Evolutionary conservation across 192 early-diverging fungal genomes (phyloP).

Genomic region (Spinellus fusiger): DNA sequence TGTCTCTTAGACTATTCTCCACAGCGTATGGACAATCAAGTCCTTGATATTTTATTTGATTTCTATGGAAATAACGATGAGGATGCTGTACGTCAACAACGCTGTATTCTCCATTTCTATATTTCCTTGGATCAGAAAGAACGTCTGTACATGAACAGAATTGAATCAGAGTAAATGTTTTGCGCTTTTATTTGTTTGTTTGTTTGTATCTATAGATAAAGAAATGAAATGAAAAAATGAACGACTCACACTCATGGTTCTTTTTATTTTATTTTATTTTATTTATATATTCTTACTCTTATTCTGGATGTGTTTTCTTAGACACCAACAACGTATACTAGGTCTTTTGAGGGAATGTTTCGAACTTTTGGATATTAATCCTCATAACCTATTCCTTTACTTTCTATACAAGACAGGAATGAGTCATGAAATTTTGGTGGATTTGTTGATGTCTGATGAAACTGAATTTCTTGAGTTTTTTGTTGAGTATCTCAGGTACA

Average conservation of each 20-base stretch:
- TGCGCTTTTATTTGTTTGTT: no score
- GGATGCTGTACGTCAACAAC: slow-evolving; percentile 10
- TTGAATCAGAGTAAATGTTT: no score
- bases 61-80: slow-evolving; percentile 21
- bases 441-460: slow-evolving; percentile 24
- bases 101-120: slow-evolving; percentile 3
- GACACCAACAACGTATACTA: no score
- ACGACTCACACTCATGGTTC: not conserved
- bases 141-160: no score
- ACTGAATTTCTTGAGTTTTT: slow-evolving; percentile 20
- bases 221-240: not conserved
- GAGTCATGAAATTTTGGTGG: slow-evolving; percentile 21
- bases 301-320: no score
- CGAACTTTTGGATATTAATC: slow-evolving; percentile 1
- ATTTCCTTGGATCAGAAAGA: not conserved
- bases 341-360: not conserved
- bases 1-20: not conserved
- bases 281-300: no score
- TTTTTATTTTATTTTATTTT: no score
- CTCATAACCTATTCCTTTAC: slow-evolving; percentile 21
- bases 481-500: slow-evolving; percentile 20
- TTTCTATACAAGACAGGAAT: slow-evolving; percentile 14
- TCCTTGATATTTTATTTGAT: slow-evolving; percentile 4
- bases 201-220: not conserved
- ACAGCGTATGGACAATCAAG: not conserved